A percentile compares a stretch with the other conserved stretches of the same genome.
phyloP scores from a whole-genome alignment of 2,329 filamentous ascomycete species.

The Ophiostoma australiae region DNA sequence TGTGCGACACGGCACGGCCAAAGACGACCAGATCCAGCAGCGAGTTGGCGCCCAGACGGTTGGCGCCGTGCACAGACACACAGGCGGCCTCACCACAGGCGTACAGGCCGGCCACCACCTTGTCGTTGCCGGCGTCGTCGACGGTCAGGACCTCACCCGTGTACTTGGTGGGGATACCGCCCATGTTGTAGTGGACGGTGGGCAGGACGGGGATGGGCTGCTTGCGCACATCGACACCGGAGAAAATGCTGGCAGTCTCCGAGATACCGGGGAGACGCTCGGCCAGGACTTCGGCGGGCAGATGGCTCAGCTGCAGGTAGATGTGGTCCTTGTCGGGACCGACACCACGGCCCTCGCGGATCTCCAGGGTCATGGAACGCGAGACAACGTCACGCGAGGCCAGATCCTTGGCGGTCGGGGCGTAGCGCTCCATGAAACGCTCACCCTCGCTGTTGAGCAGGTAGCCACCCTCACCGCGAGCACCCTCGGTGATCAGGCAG shows the following conservation, averaged over 20 bases:
- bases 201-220: constrained; percentile 94
- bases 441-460: constrained; percentile 96
- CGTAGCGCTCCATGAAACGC: constrained; percentile 99
- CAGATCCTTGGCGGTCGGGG: constrained; percentile 95
- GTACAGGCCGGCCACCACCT: constrained; percentile 90
- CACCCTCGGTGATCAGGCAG: constrained; percentile 95
- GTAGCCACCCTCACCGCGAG: constrained; percentile 96
- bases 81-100: constrained; percentile 96
- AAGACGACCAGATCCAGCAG: constrained; percentile 97
- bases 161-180: constrained; percentile 96
- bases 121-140: constrained; percentile 79
- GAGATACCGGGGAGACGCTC: constrained; percentile 98
- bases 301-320: constrained; percentile 93
- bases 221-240: constrained; percentile 94
- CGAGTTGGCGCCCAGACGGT: constrained; percentile 96
- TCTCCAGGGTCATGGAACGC: constrained; percentile 97
- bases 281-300: constrained; percentile 85
- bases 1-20: constrained; percentile 94
- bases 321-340: constrained; percentile 97
- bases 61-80: constrained; percentile 96
- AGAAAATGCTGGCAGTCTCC: constrained; percentile 95
- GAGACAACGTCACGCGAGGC: constrained; percentile 94
- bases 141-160: constrained; percentile 92
- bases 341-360: constrained; percentile 93
- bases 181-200: constrained; percentile 99